phyloP scores from a whole-genome alignment of 345 rosid species.

The Boechera divaricarpa region DNA sequence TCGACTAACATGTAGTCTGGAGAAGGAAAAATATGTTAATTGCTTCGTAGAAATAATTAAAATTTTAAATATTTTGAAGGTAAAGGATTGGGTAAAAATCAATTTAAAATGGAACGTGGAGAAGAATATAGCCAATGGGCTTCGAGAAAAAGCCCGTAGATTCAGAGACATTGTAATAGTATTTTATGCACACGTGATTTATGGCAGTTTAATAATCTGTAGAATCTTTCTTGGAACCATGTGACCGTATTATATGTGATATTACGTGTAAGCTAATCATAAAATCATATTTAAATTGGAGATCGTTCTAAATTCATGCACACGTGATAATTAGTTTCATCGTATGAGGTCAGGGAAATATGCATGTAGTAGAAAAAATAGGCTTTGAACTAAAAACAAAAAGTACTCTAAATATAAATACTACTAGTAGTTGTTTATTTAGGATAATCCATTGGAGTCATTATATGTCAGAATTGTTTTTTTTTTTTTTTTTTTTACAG shows the following conservation, averaged over 20 bases:
- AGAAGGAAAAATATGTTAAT: background rate
- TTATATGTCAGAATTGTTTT: background rate
- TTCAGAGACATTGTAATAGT: background rate
- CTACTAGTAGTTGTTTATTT: background rate
- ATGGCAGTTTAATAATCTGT: constrained; percentile 29
- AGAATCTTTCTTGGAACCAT: constrained; percentile 38
- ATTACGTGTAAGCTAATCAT: constrained; percentile 37
- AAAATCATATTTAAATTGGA: background rate
- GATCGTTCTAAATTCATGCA: constrained; percentile 25
- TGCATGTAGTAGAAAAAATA: constrained; percentile 5
- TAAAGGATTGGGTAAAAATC: background rate
- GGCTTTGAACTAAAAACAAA: background rate
- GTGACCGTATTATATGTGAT: constrained; percentile 35
- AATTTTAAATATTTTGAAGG: background rate
- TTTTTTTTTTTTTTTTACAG: background rate
- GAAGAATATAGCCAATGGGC: background rate
- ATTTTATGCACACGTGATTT: constrained; percentile 23
- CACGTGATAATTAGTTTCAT: constrained; percentile 32
- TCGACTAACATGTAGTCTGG: background rate
- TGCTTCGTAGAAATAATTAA: background rate
- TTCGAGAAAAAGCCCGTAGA: constrained; percentile 1
- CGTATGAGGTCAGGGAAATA: background rate
- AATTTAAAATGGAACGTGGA: constrained; percentile 8
- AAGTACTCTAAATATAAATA: background rate
- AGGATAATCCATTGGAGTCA: background rate